Evolutionary conservation across 768 basidiomycete genomes (phyloP), one percentile per base, ranked within the genome.

Genomic region (Mycena vulgaris): DNA sequence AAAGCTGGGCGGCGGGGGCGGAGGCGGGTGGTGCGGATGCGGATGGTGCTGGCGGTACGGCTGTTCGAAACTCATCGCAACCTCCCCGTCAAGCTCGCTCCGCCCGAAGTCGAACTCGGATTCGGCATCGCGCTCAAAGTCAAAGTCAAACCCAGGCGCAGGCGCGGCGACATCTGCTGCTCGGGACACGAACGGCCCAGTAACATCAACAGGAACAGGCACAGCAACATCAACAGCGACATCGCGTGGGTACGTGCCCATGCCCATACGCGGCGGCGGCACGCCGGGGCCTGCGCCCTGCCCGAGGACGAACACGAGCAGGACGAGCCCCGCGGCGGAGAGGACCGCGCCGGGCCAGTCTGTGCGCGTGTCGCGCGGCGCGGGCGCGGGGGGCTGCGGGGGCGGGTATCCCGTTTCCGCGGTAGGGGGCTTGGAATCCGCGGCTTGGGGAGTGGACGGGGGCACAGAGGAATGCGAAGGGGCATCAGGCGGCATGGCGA

Each of bases 311-410:
- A 95, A 95, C 10, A 92, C 85, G 69, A 96, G 84, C 0, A 95
- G 80, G 1, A 92, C 87, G 35, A 95, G 80, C 0, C 92, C 93
- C 0, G 82, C 77, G 0, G 93, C 94, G 17, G 83, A 79, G 19
- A 95, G 78, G 19, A 85, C 78, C 0, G 91, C 92, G 3, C 95
- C 95, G 23, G 93, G 78, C 93, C 93, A 95, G 68, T 96, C 95
- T 0, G 95, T 85, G 0, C 90, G 83, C 28, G 82, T 78, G 64
- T 87, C 86, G 23, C 64, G 63, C 21, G 21, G 30, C 10, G 45
- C 9, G 23, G 45, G 4, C 4, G 17, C 13, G 39, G 39, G 16
- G 39, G 39, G 17, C 10, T 6, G 39, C 39, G 39, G 39, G 10
- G 39, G 39, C 4, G 39, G 39, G 39, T 40, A 40, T 13, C 7